phyloP scores from a whole-genome alignment of 257 asterid species.

The Capsicum rhomboideum region DNA sequence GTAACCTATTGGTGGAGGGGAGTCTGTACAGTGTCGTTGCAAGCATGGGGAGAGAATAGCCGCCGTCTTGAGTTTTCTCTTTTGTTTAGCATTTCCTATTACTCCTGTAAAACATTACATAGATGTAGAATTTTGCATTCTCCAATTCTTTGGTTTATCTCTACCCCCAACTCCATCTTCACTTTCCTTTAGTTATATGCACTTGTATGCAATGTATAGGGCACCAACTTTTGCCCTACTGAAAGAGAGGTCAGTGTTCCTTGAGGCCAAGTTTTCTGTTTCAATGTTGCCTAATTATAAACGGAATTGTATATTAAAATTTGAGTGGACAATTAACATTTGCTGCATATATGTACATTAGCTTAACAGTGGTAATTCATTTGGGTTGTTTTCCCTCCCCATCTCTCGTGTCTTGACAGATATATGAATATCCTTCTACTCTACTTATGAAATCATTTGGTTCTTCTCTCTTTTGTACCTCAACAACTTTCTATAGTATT shows the following conservation, averaged over 20 bases:
- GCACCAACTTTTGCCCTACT: slow-evolving; percentile 1
- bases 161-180: background rate
- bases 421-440: background rate
- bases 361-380: background rate
- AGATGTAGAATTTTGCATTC: slow-evolving; percentile 12
- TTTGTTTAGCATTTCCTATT: slow-evolving; percentile 19
- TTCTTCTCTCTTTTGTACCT: background rate
- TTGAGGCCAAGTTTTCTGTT: slow-evolving; percentile 1
- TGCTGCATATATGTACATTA: background rate
- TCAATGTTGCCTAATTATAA: background rate
- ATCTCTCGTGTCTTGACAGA: background rate
- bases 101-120: slow-evolving; percentile 10
- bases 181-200: background rate
- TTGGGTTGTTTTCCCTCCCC: background rate
- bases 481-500: background rate
- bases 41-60: slow-evolving; percentile 26
- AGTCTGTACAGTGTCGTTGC: slow-evolving; percentile 74
- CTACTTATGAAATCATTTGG: background rate
- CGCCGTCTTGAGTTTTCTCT: slow-evolving; percentile 14
- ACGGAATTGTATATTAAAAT: background rate
- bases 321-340: background rate
- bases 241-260: background rate
- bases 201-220: slow-evolving; percentile 1
- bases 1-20: slow-evolving; percentile 33
- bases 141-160: background rate